Base-by-base conservation (phyloP, 2,329 filamentous ascomycete species). In the Neonectria punicea region DNA sequence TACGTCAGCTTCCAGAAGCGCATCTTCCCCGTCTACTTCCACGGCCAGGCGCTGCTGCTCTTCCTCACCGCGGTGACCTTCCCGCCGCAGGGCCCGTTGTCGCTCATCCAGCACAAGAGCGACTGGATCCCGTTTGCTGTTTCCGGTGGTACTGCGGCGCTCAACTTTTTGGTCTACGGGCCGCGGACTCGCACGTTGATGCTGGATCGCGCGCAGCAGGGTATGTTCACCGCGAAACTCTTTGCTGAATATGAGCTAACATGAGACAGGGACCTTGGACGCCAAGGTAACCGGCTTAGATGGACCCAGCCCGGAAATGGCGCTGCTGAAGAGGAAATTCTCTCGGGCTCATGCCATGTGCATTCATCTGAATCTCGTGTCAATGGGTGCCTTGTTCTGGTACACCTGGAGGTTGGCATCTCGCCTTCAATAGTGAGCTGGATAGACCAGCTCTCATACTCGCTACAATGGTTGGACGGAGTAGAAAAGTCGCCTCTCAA, bases 21-120 rank as follows among this genome's bases (percentile, higher is more conserved):
- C 5, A 66, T 83, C 49, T 83, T 83, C 46, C 81, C 80, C 0
- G 58, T 81, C 16, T 83, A 82, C 66, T 83, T 83, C 62, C 73
- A 72, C 16, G 68, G 66, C 5, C 81, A 83, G 61, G 68, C 79
- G 0, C 9, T 76, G 1, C 68, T 82, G 2, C 62, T 82, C 2
- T 18, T 82, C 4, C 54, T 80, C 28, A 74, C 78, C 0, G 77
- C 75, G 1, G 58, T 67, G 14, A 81, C 81, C 0, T 68, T 80
- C 3, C 80, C 80, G 0, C 74, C 78, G 0, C 64, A 67, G 3
- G 78, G 80, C 1, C 72, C 73, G 0, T 11, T 74, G 2, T 76
- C 78, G 0, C 59, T 81, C 2, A 22, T 78, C 0, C 61, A 69
- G 7, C 67, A 70, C 7, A 77, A 74, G 60, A 60, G 61, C 7